phyloP scores from a whole-genome alignment of 169 alveolate genomes.

The Plasmodium adleri region DNA sequence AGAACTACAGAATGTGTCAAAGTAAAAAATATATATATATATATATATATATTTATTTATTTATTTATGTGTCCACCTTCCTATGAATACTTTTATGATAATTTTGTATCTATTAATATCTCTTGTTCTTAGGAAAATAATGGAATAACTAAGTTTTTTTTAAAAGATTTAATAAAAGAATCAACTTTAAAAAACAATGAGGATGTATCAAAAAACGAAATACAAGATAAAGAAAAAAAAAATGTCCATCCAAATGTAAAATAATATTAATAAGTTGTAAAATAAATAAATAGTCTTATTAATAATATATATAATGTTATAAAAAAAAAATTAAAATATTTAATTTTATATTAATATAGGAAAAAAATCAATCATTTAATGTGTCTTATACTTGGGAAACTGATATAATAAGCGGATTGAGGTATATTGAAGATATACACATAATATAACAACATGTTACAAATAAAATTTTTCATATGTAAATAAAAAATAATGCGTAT shows the following conservation, averaged over 20 bases:
- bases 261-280: conserved; percentile 9
- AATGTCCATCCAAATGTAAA: conserved; percentile 28
- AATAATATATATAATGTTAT: too few species aligned
- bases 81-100: too few species aligned
- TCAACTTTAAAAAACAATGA: conserved; percentile 34
- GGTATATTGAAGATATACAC: conserved; percentile 26
- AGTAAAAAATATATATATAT: background rate
- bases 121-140: conserved; percentile 5
- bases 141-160: conserved; percentile 69
- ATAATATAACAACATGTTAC: background rate
- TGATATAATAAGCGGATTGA: conserved; percentile 65
- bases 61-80: too few species aligned
- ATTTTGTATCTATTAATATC: too few species aligned
- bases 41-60: background rate
- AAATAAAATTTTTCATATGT: too few species aligned
- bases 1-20: background rate
- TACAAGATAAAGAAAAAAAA: conserved; percentile 19
- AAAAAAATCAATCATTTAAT: conserved; percentile 57
- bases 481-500: background rate
- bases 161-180: conserved; percentile 71
- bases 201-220: conserved; percentile 10
- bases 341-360: conserved; percentile 32
- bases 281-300: background rate
- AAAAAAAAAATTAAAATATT: background rate
- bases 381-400: conserved; percentile 75